A percentile compares a stretch with the other conserved stretches of the same genome.
phyloP scores from a whole-genome alignment of 768 basidiomycete genomes.

The Ramaria sp. region DNA sequence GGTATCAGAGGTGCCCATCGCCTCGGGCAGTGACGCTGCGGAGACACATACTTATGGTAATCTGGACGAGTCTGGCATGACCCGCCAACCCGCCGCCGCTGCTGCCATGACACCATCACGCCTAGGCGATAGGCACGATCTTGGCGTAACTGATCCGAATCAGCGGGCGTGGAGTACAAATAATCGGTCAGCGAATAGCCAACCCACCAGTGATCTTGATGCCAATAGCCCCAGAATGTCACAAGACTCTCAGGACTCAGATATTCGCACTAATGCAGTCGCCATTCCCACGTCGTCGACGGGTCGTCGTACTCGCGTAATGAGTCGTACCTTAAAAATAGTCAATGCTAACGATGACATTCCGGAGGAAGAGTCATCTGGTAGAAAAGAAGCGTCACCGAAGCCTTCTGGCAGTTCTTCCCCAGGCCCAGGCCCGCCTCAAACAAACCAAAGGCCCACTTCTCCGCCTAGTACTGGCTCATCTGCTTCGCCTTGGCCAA shows the following conservation, averaged over 20 bases:
- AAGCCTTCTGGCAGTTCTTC: background rate
- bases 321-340: conserved; percentile 1
- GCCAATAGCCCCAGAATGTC: background rate
- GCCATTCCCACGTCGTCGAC: background rate
- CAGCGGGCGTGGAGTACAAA: background rate
- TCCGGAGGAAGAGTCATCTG: conserved; percentile 2
- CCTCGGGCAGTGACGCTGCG: background rate
- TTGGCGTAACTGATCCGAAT: background rate
- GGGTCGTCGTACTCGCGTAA: background rate
- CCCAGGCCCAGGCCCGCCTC: background rate
- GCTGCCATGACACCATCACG: background rate
- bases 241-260: background rate
- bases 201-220: background rate
- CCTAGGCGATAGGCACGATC: background rate
- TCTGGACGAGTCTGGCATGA: conserved; percentile 1
- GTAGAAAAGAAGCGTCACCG: background rate
- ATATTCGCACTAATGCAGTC: background rate
- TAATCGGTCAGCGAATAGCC: background rate
- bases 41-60: background rate
- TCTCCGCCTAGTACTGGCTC: conserved; percentile 1
- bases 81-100: background rate
- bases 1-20: background rate
- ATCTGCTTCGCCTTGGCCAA: conserved; percentile 36
- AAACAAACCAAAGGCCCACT: background rate
- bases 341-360: conserved; percentile 2